phyloP scores from a whole-genome alignment of 805 yeast species.

The Kodamaea hsintzibuensis region DNA sequence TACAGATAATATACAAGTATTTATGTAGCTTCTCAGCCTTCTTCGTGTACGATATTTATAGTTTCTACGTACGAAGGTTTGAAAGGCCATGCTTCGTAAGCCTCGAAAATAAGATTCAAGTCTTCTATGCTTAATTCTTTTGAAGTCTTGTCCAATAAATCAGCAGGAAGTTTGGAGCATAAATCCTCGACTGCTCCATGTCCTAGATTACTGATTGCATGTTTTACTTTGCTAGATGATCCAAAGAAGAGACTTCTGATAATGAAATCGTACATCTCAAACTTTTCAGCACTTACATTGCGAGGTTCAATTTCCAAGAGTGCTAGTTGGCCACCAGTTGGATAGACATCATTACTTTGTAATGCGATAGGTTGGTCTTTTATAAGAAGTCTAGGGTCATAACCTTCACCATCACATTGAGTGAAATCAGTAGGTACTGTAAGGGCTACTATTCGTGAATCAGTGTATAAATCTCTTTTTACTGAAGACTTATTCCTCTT shows the following conservation, averaged over 20 bases:
- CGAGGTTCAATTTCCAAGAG: slow-evolving; percentile 57
- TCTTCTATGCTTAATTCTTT: slow-evolving; percentile 56
- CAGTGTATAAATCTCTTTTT: slow-evolving; percentile 64
- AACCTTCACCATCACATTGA: slow-evolving; percentile 30
- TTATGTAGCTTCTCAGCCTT: background rate
- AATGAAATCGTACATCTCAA: slow-evolving; percentile 67
- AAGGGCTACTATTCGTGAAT: slow-evolving; percentile 56
- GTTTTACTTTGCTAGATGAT: slow-evolving; percentile 44
- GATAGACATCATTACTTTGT: slow-evolving; percentile 28
- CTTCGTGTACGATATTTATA: slow-evolving; percentile 15
- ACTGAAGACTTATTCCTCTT: slow-evolving; percentile 64
- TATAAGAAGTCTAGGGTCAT: slow-evolving; percentile 37
- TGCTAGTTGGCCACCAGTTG: slow-evolving; percentile 43
- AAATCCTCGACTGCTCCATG: slow-evolving; percentile 75
- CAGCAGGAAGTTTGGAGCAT: slow-evolving; percentile 23
- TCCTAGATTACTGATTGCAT: slow-evolving; percentile 59
- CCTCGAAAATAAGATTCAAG: slow-evolving; percentile 48
- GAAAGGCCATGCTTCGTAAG: slow-evolving; percentile 80
- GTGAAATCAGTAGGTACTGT: slow-evolving; percentile 23
- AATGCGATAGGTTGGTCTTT: slow-evolving; percentile 38
- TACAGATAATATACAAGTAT: background rate
- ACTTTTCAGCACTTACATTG: slow-evolving; percentile 35
- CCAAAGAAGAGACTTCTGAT: slow-evolving; percentile 31
- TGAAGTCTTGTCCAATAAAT: slow-evolving; percentile 46
- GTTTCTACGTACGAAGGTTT: slow-evolving; percentile 52